Evolutionary conservation across 768 basidiomycete species (phyloP), one percentile per base, ranked within the genome.

Genomic region (Pisolithus microcarpus): DNA sequence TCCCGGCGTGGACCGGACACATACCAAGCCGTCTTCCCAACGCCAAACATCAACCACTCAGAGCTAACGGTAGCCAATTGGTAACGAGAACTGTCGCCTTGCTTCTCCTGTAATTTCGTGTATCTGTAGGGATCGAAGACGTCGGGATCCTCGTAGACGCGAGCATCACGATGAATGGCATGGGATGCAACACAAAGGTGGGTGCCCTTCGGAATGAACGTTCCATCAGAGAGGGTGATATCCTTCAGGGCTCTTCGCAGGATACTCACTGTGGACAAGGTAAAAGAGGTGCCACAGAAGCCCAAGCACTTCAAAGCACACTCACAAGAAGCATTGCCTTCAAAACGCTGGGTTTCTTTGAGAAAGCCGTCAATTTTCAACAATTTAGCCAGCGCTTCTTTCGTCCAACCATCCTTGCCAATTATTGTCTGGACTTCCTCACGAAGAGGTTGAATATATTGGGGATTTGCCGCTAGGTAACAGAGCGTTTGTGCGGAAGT

Each of bases 341-440:
- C 56, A 7, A 65, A 49, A 1, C 72, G 67, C 37, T 65, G 61
- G 3, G 62, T 60, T 44, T 72, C 73, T 48, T 64, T 70, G 38
- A 75, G 37, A 46, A 76, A 74, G 51, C 70, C 74, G 48, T 75
- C 73, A 6, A 74, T 39, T 51, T 67, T 69, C 55, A 54, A 65
- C 62, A 71, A 63, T 34, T 66, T 64, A 15, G 36, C 54, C 21
- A 72, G 19, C 5, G 59, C 7, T 46, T 4, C 26, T 19, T 52
- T 40, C 46, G 52, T 16, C 45, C 31, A 21, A n/a, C 48, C 18
- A 44, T 50, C 23, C 1, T 37, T 16, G 43, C 52, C 3, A 44
- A 61, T 30, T 42, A 66, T 58, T 0, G 43, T 37, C 24, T 71
- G 69, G 8, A 70, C 60, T 51, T 77, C 75, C 43, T 70, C 63